These are phyloP conservation scores for Neofusicoccum ribis DNA, from an alignment of 2,329 filamentous ascomycete genomes.

Conservation along the genomic window DNA sequence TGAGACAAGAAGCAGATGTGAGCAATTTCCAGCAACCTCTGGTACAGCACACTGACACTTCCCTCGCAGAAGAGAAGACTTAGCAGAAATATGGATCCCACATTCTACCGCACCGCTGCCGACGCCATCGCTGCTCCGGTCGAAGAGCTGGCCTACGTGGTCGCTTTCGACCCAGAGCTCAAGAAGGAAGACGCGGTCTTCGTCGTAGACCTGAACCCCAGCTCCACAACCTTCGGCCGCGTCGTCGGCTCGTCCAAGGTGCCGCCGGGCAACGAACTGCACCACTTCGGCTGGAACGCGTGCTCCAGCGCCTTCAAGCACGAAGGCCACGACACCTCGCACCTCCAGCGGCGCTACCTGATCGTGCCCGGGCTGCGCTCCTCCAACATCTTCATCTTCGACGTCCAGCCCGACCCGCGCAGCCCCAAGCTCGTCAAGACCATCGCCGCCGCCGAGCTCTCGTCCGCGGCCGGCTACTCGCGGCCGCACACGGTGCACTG, in stretches of 20 bases:
- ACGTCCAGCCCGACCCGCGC: neutral
- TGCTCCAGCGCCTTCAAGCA: conserved; percentile 2
- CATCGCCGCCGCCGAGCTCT: neutral
- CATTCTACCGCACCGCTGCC: neutral
- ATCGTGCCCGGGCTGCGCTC: neutral
- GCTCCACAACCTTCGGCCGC: neutral
- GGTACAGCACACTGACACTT: too few relatives aligned
- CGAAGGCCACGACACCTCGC: neutral
- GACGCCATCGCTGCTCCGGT: neutral
- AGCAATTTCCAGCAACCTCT: neutral
- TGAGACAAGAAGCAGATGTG: neutral
- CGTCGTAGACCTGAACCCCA: neutral
- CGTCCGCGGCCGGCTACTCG: neutral
- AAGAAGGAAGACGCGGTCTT: neutral
- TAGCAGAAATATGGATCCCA: neutral
- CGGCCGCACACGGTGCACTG: conserved; percentile 2
- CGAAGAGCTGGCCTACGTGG: neutral
- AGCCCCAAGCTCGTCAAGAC: neutral
- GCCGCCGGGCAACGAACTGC: neutral
- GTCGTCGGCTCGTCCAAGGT: neutral
- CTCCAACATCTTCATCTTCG: neutral
- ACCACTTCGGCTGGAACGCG: conserved; percentile 2
- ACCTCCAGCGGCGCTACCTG: neutral
- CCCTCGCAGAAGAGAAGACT: too few relatives aligned
- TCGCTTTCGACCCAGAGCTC: neutral